A percentile compares a stretch with the other conserved stretches of the same genome.
Conservation (phyloP, 2,329 filamentous ascomycete genomes). For the Fusarium poae region DNA sequence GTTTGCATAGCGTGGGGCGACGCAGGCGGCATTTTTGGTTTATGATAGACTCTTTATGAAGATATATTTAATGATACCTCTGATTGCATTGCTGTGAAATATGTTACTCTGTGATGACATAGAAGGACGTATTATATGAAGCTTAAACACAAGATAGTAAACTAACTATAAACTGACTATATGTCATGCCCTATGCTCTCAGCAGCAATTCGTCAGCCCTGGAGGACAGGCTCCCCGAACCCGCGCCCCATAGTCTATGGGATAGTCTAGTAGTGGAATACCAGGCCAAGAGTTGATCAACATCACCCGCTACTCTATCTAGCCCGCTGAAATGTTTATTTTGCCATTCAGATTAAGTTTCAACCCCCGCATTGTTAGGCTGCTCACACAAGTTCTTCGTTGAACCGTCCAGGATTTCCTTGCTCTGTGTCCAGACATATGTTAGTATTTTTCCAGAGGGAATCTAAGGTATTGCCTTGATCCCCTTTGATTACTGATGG, state of each 20-base stretch:
- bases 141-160: not conserved
- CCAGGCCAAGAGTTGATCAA: not conserved
- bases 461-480: not conserved
- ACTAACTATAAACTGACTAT: not conserved
- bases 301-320: no score
- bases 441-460: accelerated
- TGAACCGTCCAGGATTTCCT: not conserved
- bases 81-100: accelerated
- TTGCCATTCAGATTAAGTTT: not conserved
- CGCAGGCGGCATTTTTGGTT: not conserved
- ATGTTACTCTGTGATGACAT: not conserved
- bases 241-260: no score
- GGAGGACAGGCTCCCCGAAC: no score
- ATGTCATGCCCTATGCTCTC: not conserved
- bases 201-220: no score
- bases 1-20: not conserved
- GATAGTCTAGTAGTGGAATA: not conserved
- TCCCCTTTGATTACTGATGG: not conserved
- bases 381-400: not conserved
- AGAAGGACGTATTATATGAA: not conserved
- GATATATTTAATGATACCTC: not conserved
- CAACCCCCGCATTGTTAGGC: not conserved
- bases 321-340: not conserved
- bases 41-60: conserved; percentile 13
- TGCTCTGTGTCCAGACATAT: not conserved